Base-by-base conservation (phyloP, 2,329 filamentous ascomycete genomes). In the Septoria linicola region DNA sequence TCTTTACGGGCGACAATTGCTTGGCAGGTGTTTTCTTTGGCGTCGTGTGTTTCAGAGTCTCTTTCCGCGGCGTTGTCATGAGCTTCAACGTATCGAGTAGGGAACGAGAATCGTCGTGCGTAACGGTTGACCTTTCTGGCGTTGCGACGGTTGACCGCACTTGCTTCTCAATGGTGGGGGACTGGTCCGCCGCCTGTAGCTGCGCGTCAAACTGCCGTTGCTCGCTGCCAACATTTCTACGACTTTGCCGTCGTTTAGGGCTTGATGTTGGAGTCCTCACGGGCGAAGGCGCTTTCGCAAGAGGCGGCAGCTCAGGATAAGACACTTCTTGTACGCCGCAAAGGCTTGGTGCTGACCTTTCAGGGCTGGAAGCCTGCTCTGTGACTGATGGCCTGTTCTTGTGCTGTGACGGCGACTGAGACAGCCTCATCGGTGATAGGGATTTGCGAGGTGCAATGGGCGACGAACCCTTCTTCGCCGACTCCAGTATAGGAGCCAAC, bases 61-160 rank as follows among this genome's bases (percentile, higher is more conserved):
- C 73, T 55, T 77, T 78, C 37, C 75, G 65, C 4, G 75, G 75
- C 0, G 75, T 78, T 0, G 72, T 74, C 43, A 78, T 67, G 13
- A 75, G 63, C 51, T 72, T 76, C 60, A 77, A 75, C 31, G 68
- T 74, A 52, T 72, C 6, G 68, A 65, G 17, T 75, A 52, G 30
- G 46, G 48, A 40, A 31, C 57, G 37, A 8, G 55, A 43, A 14
- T 51, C 50, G 14, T 65, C 61, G 37, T 59, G 50, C 7, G 56
- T 46, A 4, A 34, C 41, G 30, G 47, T 52, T 10, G 40, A 37
- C 45, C 54, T 60, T 36, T 64, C 54, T 2, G 58, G 54, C 6
- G 63, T 58, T 2, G 36, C 39, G n/a, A 42, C 39, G 4, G 47
- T 21, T 27, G 21, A 31, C 39, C 48, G 52, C n/a, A 47, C 32